Evolutionary conservation across 345 rosid genomes (phyloP).

Genomic region (Eucalyptus curtisii): DNA sequence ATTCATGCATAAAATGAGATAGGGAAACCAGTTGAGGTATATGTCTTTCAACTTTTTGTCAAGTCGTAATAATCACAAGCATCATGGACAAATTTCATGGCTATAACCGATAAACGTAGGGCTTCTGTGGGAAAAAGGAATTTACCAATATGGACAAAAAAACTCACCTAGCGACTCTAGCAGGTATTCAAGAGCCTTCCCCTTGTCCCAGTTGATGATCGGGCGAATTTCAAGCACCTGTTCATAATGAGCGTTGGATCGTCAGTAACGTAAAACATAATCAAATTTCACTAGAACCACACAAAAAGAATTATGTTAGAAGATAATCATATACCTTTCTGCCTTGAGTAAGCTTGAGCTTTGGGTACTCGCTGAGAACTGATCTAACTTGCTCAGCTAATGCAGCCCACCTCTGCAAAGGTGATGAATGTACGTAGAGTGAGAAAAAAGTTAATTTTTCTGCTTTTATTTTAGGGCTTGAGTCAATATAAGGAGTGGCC

Average conservation of each 20-base stretch:
- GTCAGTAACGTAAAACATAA: not conserved
- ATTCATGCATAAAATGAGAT: not conserved
- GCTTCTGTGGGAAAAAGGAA: not conserved
- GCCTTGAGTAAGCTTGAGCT: conserved; percentile 64
- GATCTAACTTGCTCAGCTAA: conserved; percentile 52
- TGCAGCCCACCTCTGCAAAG: conserved; percentile 55
- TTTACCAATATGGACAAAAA: not conserved
- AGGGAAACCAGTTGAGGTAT: not conserved
- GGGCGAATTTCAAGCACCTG: conserved; percentile 89
- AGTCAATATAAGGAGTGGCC: not conserved
- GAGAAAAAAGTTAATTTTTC: not conserved
- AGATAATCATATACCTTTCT: conserved; percentile 72
- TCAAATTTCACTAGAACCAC: not conserved
- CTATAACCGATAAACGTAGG: not conserved
- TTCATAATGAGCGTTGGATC: not conserved
- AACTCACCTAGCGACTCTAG: conserved; percentile 60
- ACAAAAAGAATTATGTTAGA: too few species aligned
- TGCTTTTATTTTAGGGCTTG: not conserved
- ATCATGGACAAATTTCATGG: not conserved
- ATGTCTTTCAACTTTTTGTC: not conserved
- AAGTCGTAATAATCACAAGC: not conserved
- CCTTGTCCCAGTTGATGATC: conserved; percentile 95
- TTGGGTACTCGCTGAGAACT: conserved; percentile 54
- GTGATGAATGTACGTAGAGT: not conserved
- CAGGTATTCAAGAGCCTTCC: conserved; percentile 85